Evolutionary conservation across 164 flowering plant species (phyloP).

Genomic region (Tetrastigma voinierianum): DNA sequence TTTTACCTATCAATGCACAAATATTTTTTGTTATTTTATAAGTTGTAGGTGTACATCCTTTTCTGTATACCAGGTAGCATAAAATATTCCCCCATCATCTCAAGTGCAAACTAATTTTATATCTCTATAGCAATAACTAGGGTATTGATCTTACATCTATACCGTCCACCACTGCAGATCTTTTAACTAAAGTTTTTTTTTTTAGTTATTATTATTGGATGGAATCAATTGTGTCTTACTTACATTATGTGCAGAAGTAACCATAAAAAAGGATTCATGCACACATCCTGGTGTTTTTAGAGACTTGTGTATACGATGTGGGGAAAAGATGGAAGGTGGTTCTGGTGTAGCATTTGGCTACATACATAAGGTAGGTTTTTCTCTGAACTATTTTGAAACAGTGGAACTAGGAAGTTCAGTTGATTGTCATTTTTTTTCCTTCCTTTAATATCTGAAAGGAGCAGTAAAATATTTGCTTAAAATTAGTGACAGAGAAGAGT

Average conservation of each 20-base stretch:
- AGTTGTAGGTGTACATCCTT: no score
- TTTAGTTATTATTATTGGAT: no score
- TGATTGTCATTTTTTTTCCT: no score
- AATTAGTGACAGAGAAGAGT: no score
- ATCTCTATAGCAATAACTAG: neutral
- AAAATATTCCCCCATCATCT: no score
- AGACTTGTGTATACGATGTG: conserved; percentile 65
- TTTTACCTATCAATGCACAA: no score
- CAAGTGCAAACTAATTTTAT: neutral
- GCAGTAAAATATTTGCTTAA: no score
- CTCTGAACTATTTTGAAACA: neutral
- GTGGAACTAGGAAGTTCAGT: no score
- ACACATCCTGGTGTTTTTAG: conserved; percentile 64
- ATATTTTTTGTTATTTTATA: no score
- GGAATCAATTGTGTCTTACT: neutral
- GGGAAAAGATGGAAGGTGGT: conserved; percentile 46
- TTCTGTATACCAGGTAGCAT: no score
- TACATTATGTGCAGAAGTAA: conserved; percentile 30
- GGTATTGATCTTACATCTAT: neutral
- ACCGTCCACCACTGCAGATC: no score
- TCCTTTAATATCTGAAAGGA: no score
- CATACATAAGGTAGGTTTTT: conserved; percentile 61
- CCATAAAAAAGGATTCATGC: conserved; percentile 29
- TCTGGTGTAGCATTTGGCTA: conserved; percentile 72
- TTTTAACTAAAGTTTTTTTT: neutral